These are phyloP conservation scores for Cladorrhinum sp. DNA, from an alignment of 2,329 filamentous ascomycete species.

Conservation along the genomic window DNA sequence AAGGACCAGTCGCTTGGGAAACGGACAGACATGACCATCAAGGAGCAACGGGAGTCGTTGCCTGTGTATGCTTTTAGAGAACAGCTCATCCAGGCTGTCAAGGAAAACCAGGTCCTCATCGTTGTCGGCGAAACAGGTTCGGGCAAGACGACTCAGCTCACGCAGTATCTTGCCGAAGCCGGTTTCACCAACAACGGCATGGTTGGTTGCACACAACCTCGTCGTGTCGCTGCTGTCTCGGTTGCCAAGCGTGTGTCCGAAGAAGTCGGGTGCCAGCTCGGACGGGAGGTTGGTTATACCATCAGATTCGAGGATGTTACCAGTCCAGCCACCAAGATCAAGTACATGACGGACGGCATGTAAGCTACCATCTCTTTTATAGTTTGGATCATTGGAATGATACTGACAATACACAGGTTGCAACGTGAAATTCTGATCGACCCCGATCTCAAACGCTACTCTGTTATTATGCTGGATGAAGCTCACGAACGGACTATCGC, in stretches of 20 bases:
- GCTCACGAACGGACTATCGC: constrained; percentile 96
- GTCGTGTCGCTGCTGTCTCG: constrained; percentile 95
- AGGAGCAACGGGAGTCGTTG: constrained; percentile 85
- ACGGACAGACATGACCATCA: constrained; percentile 86
- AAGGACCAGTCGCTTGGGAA: constrained; percentile 81
- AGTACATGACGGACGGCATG: constrained; percentile 99
- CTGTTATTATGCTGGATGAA: constrained; percentile 96
- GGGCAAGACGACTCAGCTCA: constrained; percentile 94
- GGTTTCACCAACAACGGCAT: constrained; percentile 85
- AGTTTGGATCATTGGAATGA: not conserved
- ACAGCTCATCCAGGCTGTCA: constrained; percentile 82
- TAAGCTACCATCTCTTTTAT: not conserved
- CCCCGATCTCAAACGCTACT: constrained; percentile 83
- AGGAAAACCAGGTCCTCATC: constrained; percentile 85
- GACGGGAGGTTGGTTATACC: constrained; percentile 92
- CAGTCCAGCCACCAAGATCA: constrained; percentile 83
- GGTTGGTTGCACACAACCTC: constrained; percentile 94
- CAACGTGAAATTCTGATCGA: constrained; percentile 93
- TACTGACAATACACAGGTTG: constrained; percentile 41
- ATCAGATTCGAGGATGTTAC: constrained; percentile 97
- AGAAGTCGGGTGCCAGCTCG: constrained; percentile 87
- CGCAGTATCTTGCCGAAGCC: constrained; percentile 89
- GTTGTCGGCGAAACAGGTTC: constrained; percentile 97
- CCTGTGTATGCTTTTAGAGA: constrained; percentile 87
- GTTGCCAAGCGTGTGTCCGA: constrained; percentile 96